Conservation (phyloP, 768 basidiomycete genomes). For the Leucocoprinus leucothites region DNA sequence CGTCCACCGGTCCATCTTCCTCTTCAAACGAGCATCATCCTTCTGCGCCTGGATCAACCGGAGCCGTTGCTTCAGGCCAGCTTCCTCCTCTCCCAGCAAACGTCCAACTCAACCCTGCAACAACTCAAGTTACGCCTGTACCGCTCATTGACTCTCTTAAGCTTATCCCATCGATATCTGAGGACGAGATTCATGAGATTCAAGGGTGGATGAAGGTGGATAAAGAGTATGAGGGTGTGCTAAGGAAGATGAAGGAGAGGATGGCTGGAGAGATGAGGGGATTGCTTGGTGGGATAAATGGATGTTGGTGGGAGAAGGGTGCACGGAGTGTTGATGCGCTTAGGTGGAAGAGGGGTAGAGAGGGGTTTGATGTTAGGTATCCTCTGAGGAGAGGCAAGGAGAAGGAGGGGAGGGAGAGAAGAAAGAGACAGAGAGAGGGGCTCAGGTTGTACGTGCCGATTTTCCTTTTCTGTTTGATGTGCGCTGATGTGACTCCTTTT, state of each 20-base stretch:
- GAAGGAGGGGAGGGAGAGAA: slow-evolving; percentile 36
- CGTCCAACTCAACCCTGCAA: slow-evolving; percentile 47
- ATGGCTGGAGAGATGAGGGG: slow-evolving; percentile 49
- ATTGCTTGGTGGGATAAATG: slow-evolving; percentile 34
- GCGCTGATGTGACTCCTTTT: slow-evolving; percentile 5
- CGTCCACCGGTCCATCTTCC: slow-evolving; percentile 9
- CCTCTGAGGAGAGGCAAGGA: slow-evolving; percentile 31
- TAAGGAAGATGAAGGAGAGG: slow-evolving; percentile 47
- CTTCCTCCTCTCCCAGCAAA: slow-evolving; percentile 39
- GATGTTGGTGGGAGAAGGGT: slow-evolving; percentile 62
- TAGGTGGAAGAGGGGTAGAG: slow-evolving; percentile 38
- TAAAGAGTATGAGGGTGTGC: slow-evolving; percentile 49
- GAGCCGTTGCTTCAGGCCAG: slow-evolving; percentile 10
- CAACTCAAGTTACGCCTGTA: slow-evolving; percentile 60
- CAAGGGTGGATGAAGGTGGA: slow-evolving; percentile 66
- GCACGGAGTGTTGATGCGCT: slow-evolving; percentile 34
- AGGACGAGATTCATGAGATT: slow-evolving; percentile 49
- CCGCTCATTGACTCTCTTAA: slow-evolving; percentile 52
- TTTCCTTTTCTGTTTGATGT: slow-evolving; percentile 15
- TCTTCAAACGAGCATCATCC: neutral
- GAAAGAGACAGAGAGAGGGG: slow-evolving; percentile 61
- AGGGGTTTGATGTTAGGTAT: slow-evolving; percentile 53
- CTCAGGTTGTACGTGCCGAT: slow-evolving; percentile 65
- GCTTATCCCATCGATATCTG: slow-evolving; percentile 51
- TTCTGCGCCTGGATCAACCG: slow-evolving; percentile 13